Conservation (phyloP, 805 yeast genomes). For the Pichia cabralensis region DNA sequence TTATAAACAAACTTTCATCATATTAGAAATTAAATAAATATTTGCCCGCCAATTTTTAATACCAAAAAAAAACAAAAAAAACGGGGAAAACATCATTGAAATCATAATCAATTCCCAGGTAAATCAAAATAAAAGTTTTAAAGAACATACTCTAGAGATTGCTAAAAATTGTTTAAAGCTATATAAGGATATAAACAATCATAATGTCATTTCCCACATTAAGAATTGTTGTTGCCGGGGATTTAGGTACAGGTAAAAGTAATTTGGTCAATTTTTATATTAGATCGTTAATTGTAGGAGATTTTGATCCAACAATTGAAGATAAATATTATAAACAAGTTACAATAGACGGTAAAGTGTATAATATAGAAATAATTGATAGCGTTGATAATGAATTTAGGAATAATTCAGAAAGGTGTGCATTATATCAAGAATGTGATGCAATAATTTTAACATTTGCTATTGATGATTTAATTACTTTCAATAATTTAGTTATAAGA, state of each 20-base stretch:
- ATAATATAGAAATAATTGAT: conserved; percentile 49
- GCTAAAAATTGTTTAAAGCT: too few species aligned
- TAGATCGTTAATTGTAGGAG: conserved; percentile 15
- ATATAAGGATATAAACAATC: too few species aligned
- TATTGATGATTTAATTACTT: conserved; percentile 28
- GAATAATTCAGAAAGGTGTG: conserved; percentile 14
- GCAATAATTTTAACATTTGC: conserved; percentile 41
- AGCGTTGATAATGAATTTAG: conserved; percentile 78
- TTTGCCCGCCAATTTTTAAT: too few species aligned
- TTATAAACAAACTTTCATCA: too few species aligned
- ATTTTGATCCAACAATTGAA: conserved; percentile 20
- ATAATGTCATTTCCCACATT: conserved; percentile 7
- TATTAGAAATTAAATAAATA: too few species aligned
- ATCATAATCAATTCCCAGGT: too few species aligned
- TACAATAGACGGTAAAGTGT: conserved; percentile 29
- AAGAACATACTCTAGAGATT: too few species aligned
- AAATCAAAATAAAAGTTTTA: too few species aligned
- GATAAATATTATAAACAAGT: conserved; percentile 18
- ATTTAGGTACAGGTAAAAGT: conserved; percentile 25
- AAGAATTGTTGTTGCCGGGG: conserved; percentile 24
- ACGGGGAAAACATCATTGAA: too few species aligned
- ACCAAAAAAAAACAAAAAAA: too few species aligned
- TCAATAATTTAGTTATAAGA: conserved; percentile 9
- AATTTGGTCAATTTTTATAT: conserved; percentile 18
- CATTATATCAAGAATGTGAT: conserved; percentile 28